A percentile compares a stretch with the other conserved stretches of the same genome.
Conservation (phyloP, 345 rosid species). For the Melaleuca quinquenervia region DNA sequence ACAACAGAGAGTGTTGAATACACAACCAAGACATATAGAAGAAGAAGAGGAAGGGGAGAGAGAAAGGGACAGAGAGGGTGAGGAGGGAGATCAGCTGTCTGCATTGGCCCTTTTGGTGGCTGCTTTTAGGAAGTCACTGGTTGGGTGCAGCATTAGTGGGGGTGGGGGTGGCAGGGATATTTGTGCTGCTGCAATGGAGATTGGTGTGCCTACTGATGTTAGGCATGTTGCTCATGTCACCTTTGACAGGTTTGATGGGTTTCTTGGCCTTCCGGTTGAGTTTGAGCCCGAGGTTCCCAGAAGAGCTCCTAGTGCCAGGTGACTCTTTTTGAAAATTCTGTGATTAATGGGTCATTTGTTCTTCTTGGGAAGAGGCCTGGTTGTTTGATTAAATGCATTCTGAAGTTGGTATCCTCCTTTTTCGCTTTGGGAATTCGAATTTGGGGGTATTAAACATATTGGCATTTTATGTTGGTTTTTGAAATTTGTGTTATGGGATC, state of each 20-base stretch:
- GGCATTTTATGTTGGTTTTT: not conserved
- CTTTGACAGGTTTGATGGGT: constrained; percentile 97
- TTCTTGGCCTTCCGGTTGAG: constrained; percentile 96
- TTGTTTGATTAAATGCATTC: not conserved
- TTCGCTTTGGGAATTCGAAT: not conserved
- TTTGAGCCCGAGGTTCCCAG: constrained; percentile 94
- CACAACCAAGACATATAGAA: not conserved
- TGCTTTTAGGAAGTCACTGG: constrained; percentile 67
- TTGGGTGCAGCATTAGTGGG: constrained; percentile 47
- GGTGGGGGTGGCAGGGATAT: constrained; percentile 32
- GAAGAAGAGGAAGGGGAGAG: constrained; percentile 12
- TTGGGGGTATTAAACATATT: not conserved
- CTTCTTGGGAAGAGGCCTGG: not conserved
- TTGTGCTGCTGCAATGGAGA: constrained; percentile 59
- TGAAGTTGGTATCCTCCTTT: not conserved
- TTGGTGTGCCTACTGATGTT: constrained; percentile 89
- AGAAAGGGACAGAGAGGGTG: constrained; percentile 12
- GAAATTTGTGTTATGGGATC: not conserved
- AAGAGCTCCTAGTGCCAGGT: constrained; percentile 97
- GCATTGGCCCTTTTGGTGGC: constrained; percentile 50
- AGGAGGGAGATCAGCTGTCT: constrained; percentile 51
- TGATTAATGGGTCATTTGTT: not conserved
- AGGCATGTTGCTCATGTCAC: constrained; percentile 98
- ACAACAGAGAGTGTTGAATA: not conserved
- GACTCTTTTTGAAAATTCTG: not conserved